These are phyloP conservation scores for Parmales sp. DNA, from an alignment of 108 stramenopile species.

Conservation along the genomic window DNA sequence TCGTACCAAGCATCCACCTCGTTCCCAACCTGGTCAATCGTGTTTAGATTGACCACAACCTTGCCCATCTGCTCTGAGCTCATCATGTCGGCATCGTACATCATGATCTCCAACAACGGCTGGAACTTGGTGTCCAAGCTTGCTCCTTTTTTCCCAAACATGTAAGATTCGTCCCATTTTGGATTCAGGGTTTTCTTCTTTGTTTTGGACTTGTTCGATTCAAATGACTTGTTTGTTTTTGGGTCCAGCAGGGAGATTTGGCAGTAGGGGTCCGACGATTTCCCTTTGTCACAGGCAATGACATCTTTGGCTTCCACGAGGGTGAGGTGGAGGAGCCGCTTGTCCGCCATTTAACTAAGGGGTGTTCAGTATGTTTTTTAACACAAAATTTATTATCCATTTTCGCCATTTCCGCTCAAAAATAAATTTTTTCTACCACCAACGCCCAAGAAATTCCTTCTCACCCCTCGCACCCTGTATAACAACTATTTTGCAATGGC, in stretches of 20 bases:
- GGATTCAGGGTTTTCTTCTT: slow-evolving; percentile 12
- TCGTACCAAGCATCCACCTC: not conserved
- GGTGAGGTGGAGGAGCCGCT: not conserved
- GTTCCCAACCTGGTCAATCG: not conserved
- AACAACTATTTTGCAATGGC: too few relatives aligned
- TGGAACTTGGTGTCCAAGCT: not conserved
- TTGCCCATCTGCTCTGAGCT: not conserved
- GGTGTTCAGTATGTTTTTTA: too few relatives aligned
- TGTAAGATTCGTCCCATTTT: slow-evolving; percentile 10
- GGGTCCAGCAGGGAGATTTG: not conserved
- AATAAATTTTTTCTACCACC: too few relatives aligned
- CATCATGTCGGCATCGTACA: not conserved
- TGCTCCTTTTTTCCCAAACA: not conserved
- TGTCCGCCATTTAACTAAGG: slow-evolving; percentile 6
- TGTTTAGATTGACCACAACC: not conserved
- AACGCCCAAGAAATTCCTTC: too few relatives aligned
- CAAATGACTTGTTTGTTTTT: not conserved
- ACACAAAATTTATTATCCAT: too few relatives aligned
- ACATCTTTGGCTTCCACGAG: not conserved
- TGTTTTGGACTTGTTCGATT: not conserved
- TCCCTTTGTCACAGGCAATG: slow-evolving; percentile 4
- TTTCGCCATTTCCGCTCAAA: too few relatives aligned
- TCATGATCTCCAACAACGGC: not conserved
- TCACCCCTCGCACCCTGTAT: too few relatives aligned
- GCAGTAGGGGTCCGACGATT: slow-evolving; percentile 4